Percentiles rank a stretch among this genome's conserved stretches.
phyloP scores from a whole-genome alignment of 148 eudicot genomes.

The Chenopodium berlandieri region DNA sequence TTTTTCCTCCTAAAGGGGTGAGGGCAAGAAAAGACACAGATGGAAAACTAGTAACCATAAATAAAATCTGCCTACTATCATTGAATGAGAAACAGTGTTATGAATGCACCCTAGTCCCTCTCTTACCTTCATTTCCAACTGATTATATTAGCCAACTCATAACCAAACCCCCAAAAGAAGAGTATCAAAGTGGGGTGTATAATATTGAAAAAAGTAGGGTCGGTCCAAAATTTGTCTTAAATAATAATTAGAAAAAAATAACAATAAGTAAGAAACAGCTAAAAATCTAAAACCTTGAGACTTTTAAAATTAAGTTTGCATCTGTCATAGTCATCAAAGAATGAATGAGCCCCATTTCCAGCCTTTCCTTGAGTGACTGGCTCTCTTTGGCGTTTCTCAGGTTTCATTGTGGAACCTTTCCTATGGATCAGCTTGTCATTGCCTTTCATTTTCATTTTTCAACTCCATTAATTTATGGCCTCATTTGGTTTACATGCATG shows the following conservation, averaged over 20 bases:
- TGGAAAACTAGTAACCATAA: slow-evolving; percentile 20
- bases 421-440: slow-evolving; percentile 7
- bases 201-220: not conserved
- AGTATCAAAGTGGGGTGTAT: not conserved
- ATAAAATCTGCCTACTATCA: slow-evolving; percentile 27
- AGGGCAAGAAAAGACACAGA: too few relatives aligned
- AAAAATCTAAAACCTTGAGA: not conserved
- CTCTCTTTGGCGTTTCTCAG: slow-evolving; percentile 31
- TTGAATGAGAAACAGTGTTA: slow-evolving; percentile 36
- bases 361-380: slow-evolving; percentile 18
- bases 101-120: slow-evolving; percentile 24
- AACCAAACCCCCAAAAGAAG: not conserved
- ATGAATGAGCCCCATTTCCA: slow-evolving; percentile 15
- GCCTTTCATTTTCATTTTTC: too few relatives aligned
- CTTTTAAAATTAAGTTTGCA: not conserved
- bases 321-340: slow-evolving; percentile 22
- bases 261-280: not conserved
- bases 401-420: slow-evolving; percentile 10
- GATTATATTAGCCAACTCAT: slow-evolving; percentile 27
- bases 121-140: slow-evolving; percentile 7
- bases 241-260: not conserved
- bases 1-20: too few relatives aligned
- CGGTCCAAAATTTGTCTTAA: slow-evolving; percentile 5
- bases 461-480: too few relatives aligned
- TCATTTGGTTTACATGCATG: too few relatives aligned